Base-by-base conservation (phyloP, 441 rosid genomes). In the Gossypium gossypioides region DNA sequence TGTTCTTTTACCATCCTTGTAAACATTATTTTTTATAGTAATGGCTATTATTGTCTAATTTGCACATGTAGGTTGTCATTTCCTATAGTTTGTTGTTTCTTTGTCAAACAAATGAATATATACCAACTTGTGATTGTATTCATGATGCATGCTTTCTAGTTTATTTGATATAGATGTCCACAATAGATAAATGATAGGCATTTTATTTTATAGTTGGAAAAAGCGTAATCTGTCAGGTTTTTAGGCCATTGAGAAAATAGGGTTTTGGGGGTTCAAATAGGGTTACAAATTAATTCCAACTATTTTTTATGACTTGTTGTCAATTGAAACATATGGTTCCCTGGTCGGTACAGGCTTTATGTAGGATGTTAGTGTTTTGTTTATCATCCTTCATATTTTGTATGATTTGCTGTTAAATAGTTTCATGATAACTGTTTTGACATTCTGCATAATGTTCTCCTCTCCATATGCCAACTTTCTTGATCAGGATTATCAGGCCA, bases 401-500 rank as follows among this genome's bases (percentile, higher is more conserved):
- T 25, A 61, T 0, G 25, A 58, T 55, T 57, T 57, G 15, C 62
- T 25, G 24, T 37, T 70, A 27, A 50, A 44, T 18, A 18, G 19
- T 72, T 73, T 69, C 58, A 51, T 40, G 48, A 42, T 32, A 15
- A 7, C 10, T 19, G 37, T 37, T 62, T 10, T 60, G 22, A 3
- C 44, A 40, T 19, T 25, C 5, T 56, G 50, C 9, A 10, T 16
- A 55, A n/a, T 21, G n/a, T 29, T 34, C 16, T 52, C 52, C 29
- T 62, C 15, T 12, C 51, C 3, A 10, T 51, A 15, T 69, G 69
- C 25, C 65, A 9, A 50, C 24, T 67, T 55, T 73, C 70, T 65
- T 74, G 44, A 21, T 73, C 84, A 95, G 99, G 98, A 92, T 81
- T 92, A 86, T 73, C 90, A 87, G 84, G 96, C 96, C 71, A 89